Evolutionary conservation across 306 rosid genomes (phyloP).

Genomic region (Albizia julibrissin): DNA sequence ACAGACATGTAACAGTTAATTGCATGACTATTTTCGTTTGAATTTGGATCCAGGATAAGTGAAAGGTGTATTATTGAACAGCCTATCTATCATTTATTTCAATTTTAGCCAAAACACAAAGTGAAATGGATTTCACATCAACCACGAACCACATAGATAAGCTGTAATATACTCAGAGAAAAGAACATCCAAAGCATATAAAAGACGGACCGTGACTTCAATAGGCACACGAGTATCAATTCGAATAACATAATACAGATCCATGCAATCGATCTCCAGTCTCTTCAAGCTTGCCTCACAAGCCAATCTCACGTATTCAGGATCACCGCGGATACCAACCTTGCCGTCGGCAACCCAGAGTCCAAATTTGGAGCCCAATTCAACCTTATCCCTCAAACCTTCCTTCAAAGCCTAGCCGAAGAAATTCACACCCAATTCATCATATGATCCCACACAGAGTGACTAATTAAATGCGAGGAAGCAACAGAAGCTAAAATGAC

Average conservation of each 20-base stretch:
- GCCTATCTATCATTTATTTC: not conserved
- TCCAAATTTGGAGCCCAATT: slow-evolving; percentile 72
- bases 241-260: slow-evolving; percentile 82
- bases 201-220: slow-evolving; percentile 61
- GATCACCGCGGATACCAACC: slow-evolving; percentile 55
- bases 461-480: not conserved
- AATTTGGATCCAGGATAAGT: too few relatives aligned
- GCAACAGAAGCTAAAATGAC: not conserved
- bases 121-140: not conserved
- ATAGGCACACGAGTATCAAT: slow-evolving; percentile 66
- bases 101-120: not conserved
- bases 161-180: not conserved
- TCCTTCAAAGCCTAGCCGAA: slow-evolving; percentile 45
- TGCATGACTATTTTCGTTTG: not conserved
- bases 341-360: slow-evolving; percentile 5
- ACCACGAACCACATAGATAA: not conserved
- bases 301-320: slow-evolving; percentile 66
- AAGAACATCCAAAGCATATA: not conserved
- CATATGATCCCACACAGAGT: not conserved
- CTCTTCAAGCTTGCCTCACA: slow-evolving; percentile 71
- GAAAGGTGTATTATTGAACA: not conserved
- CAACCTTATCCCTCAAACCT: slow-evolving; percentile 46
- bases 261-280: slow-evolving; percentile 52
- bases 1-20: not conserved
- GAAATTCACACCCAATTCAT: not conserved